These are phyloP conservation scores for Hypoxylon sp. DNA, from an alignment of 2,329 filamentous ascomycete genomes.

Conservation along the genomic window DNA sequence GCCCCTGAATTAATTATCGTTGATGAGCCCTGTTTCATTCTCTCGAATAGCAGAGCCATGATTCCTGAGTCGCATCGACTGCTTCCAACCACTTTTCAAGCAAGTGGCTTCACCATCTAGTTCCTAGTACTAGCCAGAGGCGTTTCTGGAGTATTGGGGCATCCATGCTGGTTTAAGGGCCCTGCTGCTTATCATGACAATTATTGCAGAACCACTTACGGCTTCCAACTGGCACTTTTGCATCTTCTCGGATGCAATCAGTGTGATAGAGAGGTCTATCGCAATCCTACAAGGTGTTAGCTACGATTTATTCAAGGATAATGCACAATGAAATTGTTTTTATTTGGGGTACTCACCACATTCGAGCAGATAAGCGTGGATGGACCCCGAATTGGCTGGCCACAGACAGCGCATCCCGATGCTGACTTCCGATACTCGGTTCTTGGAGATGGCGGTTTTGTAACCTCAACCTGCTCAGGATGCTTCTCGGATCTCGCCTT, in stretches of 20 bases:
- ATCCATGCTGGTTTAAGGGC: conserved; percentile 2
- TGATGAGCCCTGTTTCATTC: conserved; percentile 2
- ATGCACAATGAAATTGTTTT: background rate
- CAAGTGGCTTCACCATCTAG: conserved; percentile 1
- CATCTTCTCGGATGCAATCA: conserved; percentile 60
- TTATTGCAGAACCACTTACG: conserved; percentile 63
- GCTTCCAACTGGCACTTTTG: conserved; percentile 56
- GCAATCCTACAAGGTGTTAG: conserved; percentile 39
- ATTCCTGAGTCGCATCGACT: conserved; percentile 4
- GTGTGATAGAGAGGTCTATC: conserved; percentile 66
- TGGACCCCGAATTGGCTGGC: conserved; percentile 64
- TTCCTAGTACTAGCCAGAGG: background rate
- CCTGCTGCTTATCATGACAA: conserved; percentile 52
- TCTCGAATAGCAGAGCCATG: background rate
- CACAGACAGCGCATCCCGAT: conserved; percentile 65
- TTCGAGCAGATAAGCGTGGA: conserved; percentile 66
- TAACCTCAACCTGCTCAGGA: conserved; percentile 46
- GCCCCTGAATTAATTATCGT: conserved; percentile 19
- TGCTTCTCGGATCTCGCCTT: conserved; percentile 57
- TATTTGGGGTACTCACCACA: conserved; percentile 58
- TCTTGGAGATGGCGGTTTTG: conserved; percentile 46
- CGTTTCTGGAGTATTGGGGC: conserved; percentile 6
- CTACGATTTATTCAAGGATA: conserved; percentile 9
- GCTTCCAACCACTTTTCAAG: background rate
- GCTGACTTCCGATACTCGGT: conserved; percentile 59